Percentiles rank a stretch among this genome's conserved stretches.
Conservation (phyloP, 1,284 basidiomycete genomes). For the Xerocomus nothofagi region DNA sequence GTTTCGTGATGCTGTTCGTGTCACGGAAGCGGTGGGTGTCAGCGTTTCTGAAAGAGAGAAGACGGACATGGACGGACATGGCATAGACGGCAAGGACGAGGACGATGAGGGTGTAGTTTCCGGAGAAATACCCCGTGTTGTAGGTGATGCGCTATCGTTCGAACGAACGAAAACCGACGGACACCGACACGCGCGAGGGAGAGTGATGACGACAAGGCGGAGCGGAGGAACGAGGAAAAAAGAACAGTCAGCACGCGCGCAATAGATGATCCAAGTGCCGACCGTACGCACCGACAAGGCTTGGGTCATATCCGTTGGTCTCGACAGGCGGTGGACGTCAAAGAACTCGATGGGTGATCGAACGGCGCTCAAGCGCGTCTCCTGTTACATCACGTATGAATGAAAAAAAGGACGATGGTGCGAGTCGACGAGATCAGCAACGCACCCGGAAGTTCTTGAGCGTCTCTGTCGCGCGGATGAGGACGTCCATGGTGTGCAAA, state of each 20-base stretch:
- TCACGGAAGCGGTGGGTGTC: background rate
- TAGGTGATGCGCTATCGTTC: slow-evolving; percentile 75
- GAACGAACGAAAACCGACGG: background rate
- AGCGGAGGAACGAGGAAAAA: background rate
- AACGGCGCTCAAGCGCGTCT: slow-evolving; percentile 82
- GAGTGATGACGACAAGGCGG: background rate
- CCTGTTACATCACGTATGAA: slow-evolving; percentile 43
- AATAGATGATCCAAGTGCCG: too few species aligned
- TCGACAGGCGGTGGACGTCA: slow-evolving; percentile 84
- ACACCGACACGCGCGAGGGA: background rate
- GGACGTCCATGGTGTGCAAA: slow-evolving; percentile 51
- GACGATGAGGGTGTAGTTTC: slow-evolving; percentile 88
- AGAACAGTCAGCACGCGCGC: background rate
- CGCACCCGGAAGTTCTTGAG: slow-evolving; percentile 73
- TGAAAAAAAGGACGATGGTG: slow-evolving; percentile 6
- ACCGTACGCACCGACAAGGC: slow-evolving; percentile 59
- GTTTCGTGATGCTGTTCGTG: slow-evolving; percentile 65
- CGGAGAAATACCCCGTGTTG: slow-evolving; percentile 92
- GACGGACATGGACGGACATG: slow-evolving; percentile 52
- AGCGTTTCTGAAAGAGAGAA: background rate
- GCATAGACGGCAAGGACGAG: slow-evolving; percentile 86
- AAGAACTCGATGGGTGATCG: slow-evolving; percentile 84
- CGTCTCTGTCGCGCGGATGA: slow-evolving; percentile 63
- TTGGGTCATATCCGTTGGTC: slow-evolving; percentile 72
- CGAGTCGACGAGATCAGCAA: slow-evolving; percentile 8